A percentile compares a stretch with the other conserved stretches of the same genome.
Conservation (phyloP, 768 basidiomycete species). For the Coprinopsis cinerea region DNA sequence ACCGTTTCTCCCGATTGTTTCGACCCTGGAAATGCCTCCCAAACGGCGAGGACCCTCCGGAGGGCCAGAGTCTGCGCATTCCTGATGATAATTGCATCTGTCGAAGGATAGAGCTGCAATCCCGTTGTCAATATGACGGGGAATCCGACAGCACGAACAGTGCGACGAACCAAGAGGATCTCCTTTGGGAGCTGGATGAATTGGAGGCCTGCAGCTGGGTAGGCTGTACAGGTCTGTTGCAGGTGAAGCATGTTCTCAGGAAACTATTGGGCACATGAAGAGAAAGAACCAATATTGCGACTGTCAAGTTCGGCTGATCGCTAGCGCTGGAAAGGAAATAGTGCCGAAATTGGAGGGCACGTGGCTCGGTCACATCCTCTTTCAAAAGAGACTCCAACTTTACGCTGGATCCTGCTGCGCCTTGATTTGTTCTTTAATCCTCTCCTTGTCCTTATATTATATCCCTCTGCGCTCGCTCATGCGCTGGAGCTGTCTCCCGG, state of each 20-base stretch:
- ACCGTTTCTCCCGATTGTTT: conserved; percentile 39
- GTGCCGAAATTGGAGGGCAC: too few relatives aligned
- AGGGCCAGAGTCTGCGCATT: conserved; percentile 63
- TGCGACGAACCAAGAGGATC: conserved; percentile 51
- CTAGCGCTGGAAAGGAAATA: too few relatives aligned
- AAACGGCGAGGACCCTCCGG: conserved; percentile 68
- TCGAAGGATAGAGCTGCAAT: conserved; percentile 64
- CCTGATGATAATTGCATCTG: conserved; percentile 63
- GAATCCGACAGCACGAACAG: background rate
- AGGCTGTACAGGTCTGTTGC: conserved; percentile 34
- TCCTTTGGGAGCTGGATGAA: conserved; percentile 51
- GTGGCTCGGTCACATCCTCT: too few relatives aligned
- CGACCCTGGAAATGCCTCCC: conserved; percentile 72
- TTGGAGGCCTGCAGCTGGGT: conserved; percentile 49
- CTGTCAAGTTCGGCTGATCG: too few relatives aligned
- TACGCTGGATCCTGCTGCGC: too few relatives aligned
- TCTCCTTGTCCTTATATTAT: conserved; percentile 16
- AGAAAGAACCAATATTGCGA: background rate
- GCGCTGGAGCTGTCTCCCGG: conserved; percentile 10
- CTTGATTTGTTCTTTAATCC: conserved; percentile 15
- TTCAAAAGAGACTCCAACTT: too few relatives aligned
- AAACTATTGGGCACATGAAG: background rate
- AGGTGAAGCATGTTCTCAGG: conserved; percentile 33
- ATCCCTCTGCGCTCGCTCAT: background rate
- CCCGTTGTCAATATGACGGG: conserved; percentile 7